Evolutionary conservation across 352 stramenopile genomes (phyloP), one percentile per base, ranked within the genome.

Genomic region (Plasmopara viticola): DNA sequence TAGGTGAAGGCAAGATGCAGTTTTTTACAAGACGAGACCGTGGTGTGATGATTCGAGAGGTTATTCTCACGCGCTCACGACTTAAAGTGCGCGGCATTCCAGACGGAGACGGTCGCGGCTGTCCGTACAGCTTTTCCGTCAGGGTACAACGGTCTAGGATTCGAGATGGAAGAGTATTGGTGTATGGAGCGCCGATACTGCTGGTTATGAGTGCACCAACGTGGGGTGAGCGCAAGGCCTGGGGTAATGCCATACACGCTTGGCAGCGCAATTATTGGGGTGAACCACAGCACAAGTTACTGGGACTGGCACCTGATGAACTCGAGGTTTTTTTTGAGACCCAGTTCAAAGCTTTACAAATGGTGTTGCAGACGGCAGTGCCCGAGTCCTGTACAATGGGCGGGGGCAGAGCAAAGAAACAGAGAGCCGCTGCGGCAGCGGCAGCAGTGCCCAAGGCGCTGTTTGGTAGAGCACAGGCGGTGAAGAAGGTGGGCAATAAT

Each of bases 201-300:
- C 60, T 90, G 34, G 43, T 92, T 7, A 64, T 91, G 18, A 88
- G 68, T 20, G 82, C 81, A 7, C 77, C 84, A 17, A 84, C 75
- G 31, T 89, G 77, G 71, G 67, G 66, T 2, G 84, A 94, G 53
- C 82, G 84, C 45, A 88, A 89, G 52, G 68, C 74, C 6, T 94
- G 84, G 84, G 84, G 81, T n/a, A 94, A 92, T 48, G 74, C 78
- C 17, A 91, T 94, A 56, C 76, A 90, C 53, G 78, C 75, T 15
- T 94, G 84, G 84, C 84, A 94, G 56, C 78, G 84, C 25, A 85
- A 86, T 55, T 94, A 92, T 61, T 92, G 84, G 84, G 70, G 78
- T 33, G 84, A 94, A 33, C 84, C 84, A 6, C 70, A 86, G 45
- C 78, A 90, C 62, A 63, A 61, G 14, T 45, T 57, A 33, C 58